phyloP scores from a whole-genome alignment of 306 rosid genomes.

The Lathyrus sativus region DNA sequence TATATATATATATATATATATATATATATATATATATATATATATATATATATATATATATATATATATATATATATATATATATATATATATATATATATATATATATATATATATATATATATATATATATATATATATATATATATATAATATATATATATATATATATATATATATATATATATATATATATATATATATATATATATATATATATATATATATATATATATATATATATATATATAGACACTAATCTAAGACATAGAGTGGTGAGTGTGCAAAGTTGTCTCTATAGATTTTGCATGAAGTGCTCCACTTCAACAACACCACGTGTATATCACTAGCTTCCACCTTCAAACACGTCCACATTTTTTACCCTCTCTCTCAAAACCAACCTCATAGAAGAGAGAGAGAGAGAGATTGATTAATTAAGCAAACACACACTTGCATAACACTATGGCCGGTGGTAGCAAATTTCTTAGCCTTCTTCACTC shows the following conservation, averaged over 20 bases:
- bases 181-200: no score
- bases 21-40: no score
- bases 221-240: no score
- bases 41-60: no score
- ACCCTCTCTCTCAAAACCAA: conserved; percentile 20
- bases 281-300: conserved; percentile 18
- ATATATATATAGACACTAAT: background rate
- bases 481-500: conserved; percentile 38
- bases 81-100: no score
- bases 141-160: no score
- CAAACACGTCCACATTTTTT: conserved; percentile 35
- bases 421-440: background rate
- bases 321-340: conserved; percentile 33
- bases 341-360: conserved; percentile 19
- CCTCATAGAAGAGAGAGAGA: background rate
- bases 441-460: background rate
- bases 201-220: no score
- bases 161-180: no score
- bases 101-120: no score
- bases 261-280: background rate
- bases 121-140: no score
- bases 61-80: no score
- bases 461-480: conserved; percentile 37
- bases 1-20: no score
- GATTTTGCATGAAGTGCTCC: conserved; percentile 34